These are phyloP conservation scores for Zygotorulaspora danielsina DNA, from an alignment of 805 yeast genomes.

Conservation along the genomic window DNA sequence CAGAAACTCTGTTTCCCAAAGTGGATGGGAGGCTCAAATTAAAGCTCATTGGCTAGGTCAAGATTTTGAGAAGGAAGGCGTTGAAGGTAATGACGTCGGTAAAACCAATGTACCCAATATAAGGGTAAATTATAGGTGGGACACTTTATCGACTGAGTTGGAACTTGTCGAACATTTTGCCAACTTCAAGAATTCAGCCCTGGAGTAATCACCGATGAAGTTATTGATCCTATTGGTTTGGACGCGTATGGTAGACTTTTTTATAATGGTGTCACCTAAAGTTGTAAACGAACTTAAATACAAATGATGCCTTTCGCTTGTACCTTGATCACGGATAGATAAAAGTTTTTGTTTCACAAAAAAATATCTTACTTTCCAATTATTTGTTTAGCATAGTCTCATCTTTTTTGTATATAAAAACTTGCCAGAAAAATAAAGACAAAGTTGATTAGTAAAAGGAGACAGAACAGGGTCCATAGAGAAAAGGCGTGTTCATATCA, in stretches of 20 bases:
- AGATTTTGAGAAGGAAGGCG: constrained; percentile 52
- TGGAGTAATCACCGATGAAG: constrained; percentile 2
- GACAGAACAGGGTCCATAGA: not conserved
- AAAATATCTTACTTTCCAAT: no score
- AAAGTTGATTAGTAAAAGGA: not conserved
- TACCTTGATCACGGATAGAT: no score
- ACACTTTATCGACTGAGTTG: constrained; percentile 67
- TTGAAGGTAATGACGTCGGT: constrained; percentile 82
- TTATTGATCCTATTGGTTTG: not conserved
- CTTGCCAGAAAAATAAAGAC: no score
- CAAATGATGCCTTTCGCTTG: no score
- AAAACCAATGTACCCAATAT: constrained; percentile 94
- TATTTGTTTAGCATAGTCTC: not conserved
- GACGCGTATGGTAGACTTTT: not conserved
- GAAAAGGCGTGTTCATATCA: no score
- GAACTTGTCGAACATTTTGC: constrained; percentile 64
- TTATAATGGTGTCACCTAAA: no score
- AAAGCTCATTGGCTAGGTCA: constrained; percentile 93
- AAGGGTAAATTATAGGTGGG: constrained; percentile 77
- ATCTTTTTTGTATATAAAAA: not conserved
- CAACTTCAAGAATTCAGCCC: constrained; percentile 14
- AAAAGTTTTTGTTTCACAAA: not conserved
- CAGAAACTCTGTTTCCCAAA: constrained; percentile 82
- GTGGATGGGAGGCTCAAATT: constrained; percentile 86
- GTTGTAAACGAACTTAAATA: no score